Conservation (phyloP, 177 flowering plant genomes). For the Vitis hybrid region DNA sequence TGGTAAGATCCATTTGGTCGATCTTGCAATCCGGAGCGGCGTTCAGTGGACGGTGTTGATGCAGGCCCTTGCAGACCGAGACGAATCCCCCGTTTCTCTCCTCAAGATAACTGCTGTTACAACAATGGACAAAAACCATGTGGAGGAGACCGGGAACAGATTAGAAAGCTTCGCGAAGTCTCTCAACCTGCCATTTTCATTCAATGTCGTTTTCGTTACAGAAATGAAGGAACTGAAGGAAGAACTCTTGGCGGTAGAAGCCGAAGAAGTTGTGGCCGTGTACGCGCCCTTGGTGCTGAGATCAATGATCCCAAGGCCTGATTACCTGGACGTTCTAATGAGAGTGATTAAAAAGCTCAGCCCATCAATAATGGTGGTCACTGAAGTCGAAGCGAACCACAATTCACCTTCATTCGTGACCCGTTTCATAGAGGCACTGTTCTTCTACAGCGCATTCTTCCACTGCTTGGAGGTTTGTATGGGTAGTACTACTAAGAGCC, state of each 20-base stretch:
- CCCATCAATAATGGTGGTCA: slow-evolving; percentile 31
- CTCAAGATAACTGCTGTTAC: slow-evolving; percentile 33
- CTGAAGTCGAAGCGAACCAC: slow-evolving; percentile 33
- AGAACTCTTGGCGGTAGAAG: slow-evolving; percentile 14
- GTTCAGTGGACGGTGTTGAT: slow-evolving; percentile 31
- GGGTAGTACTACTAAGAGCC: not conserved
- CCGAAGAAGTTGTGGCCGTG: slow-evolving; percentile 23
- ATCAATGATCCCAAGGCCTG: slow-evolving; percentile 20
- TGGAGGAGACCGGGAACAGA: slow-evolving; percentile 25
- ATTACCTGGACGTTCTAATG: slow-evolving; percentile 27
- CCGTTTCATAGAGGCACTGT: slow-evolving; percentile 32
- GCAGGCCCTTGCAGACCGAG: slow-evolving; percentile 29
- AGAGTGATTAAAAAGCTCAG: slow-evolving; percentile 23
- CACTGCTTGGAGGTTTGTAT: slow-evolving; percentile 29
- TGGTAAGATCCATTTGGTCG: slow-evolving; percentile 31
- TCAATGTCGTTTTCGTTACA: slow-evolving; percentile 14
- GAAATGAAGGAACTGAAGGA: slow-evolving; percentile 21
- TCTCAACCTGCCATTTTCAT: slow-evolving; percentile 25
- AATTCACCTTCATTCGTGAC: slow-evolving; percentile 29
- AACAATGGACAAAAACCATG: not conserved
- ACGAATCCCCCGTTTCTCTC: slow-evolving; percentile 10
- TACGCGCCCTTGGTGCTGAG: slow-evolving; percentile 15
- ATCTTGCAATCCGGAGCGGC: slow-evolving; percentile 33
- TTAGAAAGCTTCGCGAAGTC: slow-evolving; percentile 24
- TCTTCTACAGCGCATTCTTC: slow-evolving; percentile 30